phyloP scores from a whole-genome alignment of 352 stramenopile genomes.

The Globisporangium middletonii region DNA sequence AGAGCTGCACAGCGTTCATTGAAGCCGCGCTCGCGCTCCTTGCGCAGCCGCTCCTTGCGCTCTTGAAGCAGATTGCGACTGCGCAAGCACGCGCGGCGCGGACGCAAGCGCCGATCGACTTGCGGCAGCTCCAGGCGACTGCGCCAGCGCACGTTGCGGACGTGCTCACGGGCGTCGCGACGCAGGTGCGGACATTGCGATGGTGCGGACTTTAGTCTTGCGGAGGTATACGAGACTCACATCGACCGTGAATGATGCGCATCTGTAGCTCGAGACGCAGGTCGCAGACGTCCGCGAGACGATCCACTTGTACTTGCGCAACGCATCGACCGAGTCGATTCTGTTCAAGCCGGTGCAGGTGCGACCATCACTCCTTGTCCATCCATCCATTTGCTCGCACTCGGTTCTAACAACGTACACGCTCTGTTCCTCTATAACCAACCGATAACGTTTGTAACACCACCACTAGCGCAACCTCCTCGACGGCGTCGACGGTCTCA shows the following conservation, averaged over 20 bases:
- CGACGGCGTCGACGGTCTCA: constrained; percentile 58
- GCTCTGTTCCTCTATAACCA: too few relatives aligned
- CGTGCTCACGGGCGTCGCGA: constrained; percentile 35
- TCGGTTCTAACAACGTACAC: neutral
- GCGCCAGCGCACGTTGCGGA: constrained; percentile 32
- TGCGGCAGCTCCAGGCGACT: constrained; percentile 40
- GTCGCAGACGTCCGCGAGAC: constrained; percentile 42
- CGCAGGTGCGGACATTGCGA: constrained; percentile 8
- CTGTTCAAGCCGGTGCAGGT: constrained; percentile 84
- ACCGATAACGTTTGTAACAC: neutral
- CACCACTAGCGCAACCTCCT: constrained; percentile 50
- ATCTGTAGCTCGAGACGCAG: constrained; percentile 18
- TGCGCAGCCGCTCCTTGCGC: constrained; percentile 39
- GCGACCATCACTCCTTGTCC: neutral
- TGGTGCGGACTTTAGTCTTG: too few relatives aligned
- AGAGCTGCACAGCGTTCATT: constrained; percentile 76
- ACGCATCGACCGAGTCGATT: constrained; percentile 73
- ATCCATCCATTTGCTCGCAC: too few relatives aligned
- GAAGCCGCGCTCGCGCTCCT: constrained; percentile 63
- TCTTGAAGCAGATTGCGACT: constrained; percentile 66
- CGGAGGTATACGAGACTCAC: too few relatives aligned
- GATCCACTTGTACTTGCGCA: constrained; percentile 74
- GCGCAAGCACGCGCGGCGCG: constrained; percentile 32
- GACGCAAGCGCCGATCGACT: constrained; percentile 24
- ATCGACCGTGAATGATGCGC: too few relatives aligned